Conservation (phyloP, 2,329 filamentous ascomycete genomes). For the Fusarium poae region DNA sequence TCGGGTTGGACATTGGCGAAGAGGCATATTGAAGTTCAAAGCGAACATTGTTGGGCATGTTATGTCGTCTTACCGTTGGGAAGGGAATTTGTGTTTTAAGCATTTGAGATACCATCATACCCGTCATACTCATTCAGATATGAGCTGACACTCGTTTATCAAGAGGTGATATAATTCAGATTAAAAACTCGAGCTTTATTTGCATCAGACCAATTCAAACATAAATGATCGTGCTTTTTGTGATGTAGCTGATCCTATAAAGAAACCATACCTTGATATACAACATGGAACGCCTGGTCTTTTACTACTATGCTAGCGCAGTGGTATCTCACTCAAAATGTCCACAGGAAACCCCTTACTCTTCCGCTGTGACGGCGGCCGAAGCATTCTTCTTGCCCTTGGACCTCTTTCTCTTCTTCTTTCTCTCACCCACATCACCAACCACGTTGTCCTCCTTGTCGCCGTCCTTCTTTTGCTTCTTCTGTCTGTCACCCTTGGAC, state of each 20-base stretch:
- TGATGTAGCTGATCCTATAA: slow-evolving; percentile 28
- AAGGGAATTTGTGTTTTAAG: slow-evolving; percentile 34
- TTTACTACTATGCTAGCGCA: slow-evolving; percentile 37
- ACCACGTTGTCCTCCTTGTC: slow-evolving; percentile 45
- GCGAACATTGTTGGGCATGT: slow-evolving; percentile 26
- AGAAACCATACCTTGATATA: slow-evolving; percentile 29
- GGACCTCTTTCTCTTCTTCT: slow-evolving; percentile 67
- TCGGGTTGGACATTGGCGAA: slow-evolving; percentile 22
- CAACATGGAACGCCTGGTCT: slow-evolving; percentile 43
- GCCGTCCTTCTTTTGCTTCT: slow-evolving; percentile 15
- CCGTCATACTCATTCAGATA: slow-evolving; percentile 27
- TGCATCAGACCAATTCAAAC: slow-evolving; percentile 1
- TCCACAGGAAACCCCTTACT: slow-evolving; percentile 26
- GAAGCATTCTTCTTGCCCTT: slow-evolving; percentile 57
- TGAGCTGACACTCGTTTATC: slow-evolving; percentile 30
- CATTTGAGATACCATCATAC: slow-evolving; percentile 47
- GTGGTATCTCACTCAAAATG: slow-evolving; percentile 40
- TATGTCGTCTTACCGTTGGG: slow-evolving; percentile 15
- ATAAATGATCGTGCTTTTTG: slow-evolving; percentile 22
- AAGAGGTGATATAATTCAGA: slow-evolving; percentile 18
- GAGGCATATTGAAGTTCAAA: slow-evolving; percentile 25
- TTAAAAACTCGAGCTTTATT: not conserved
- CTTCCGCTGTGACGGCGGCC: slow-evolving; percentile 44
- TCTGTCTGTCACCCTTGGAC: slow-evolving; percentile 34
- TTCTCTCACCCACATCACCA: slow-evolving; percentile 51